Evolutionary conservation across 1,139 yeast genomes (phyloP), one percentile per base, ranked within the genome.

Genomic region (Lodderomyces margitis): DNA sequence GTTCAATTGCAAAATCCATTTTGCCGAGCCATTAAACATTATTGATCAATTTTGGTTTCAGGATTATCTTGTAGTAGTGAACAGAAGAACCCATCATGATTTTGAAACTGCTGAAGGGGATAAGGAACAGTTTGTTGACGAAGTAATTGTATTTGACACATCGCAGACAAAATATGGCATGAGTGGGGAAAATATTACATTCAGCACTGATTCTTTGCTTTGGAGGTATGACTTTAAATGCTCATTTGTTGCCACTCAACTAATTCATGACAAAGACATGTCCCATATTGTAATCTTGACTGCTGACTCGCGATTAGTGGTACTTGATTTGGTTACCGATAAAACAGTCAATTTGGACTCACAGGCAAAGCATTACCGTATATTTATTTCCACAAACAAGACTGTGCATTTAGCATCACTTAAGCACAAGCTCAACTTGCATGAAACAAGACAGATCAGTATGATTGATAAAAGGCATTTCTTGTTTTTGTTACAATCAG

Each of bases 171-270:
- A 59, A 41, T 64, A 52, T 51, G 76, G 73, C 2, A 52, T 50
- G 38, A 70, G 74, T 7, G 70, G 70, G 3, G 61, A 52, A 20
- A 51, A 51, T n/a, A 59, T 61, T 38, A 54, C 54, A 16, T 68
- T 72, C 43, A 73, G 67, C 42, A 66, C 68, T 41, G 77, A 72
- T 46, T 46, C 59, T 37, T 60, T 71, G 21, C 51, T 69, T 8
- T 71, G 76, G 75, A 62, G 70, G 41, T 66, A 68, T 42, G 61
- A 63, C 45, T 64, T 72, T 45, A 58, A 62, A 34, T 60, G 57
- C 36, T 46, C 52, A 14, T 58, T 70, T 28, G 39, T 66, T 17
- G 51, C 52, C 19, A 51, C 59, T 39, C 50, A 53, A 14, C 48
- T 49, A 8, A 38, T 46, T 8, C 37, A 44, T 5, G 45, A 46